Evolutionary conservation across 768 basidiomycete genomes (phyloP).

Genomic region (Mycena belliarum): DNA sequence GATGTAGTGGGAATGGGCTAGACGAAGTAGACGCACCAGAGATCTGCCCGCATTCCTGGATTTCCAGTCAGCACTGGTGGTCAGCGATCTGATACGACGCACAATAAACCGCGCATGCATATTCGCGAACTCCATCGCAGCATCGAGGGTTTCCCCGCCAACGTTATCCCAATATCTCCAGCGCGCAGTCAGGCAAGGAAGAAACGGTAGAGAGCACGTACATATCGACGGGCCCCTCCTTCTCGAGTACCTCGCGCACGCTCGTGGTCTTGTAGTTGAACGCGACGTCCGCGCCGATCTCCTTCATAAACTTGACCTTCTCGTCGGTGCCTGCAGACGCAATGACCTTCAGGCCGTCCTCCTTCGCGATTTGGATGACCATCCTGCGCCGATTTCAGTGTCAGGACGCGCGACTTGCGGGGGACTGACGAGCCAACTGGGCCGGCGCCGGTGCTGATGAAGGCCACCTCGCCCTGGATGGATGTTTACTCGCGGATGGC

Average conservation of each 20-base stretch:
- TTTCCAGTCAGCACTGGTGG: not conserved
- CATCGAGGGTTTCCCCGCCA: constrained; percentile 60
- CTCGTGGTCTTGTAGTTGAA: constrained; percentile 75
- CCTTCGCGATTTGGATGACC: constrained; percentile 53
- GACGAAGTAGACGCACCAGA: constrained; percentile 4
- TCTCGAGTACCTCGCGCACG: constrained; percentile 44
- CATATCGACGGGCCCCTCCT: constrained; percentile 40
- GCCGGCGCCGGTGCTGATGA: constrained; percentile 36
- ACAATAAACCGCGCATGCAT: constrained; percentile 52
- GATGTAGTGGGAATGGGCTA: not conserved
- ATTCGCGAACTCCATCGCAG: constrained; percentile 49
- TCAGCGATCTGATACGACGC: not conserved
- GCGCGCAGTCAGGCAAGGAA: not conserved
- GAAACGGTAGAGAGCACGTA: constrained; percentile 23
- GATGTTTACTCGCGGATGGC: too few relatives aligned
- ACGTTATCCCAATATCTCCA: constrained; percentile 58
- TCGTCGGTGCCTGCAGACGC: constrained; percentile 73
- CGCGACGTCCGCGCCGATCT: constrained; percentile 63
- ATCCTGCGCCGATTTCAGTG: constrained; percentile 28
- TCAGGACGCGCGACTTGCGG: too few relatives aligned
- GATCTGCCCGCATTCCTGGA: constrained; percentile 46
- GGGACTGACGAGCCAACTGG: constrained; percentile 61
- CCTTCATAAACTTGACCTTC: constrained; percentile 63
- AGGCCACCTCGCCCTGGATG: constrained; percentile 41
- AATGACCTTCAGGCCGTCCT: constrained; percentile 63